These are phyloP conservation scores for Magnolia changhungtana DNA, from an alignment of 164 flowering plant species.

Conservation along the genomic window DNA sequence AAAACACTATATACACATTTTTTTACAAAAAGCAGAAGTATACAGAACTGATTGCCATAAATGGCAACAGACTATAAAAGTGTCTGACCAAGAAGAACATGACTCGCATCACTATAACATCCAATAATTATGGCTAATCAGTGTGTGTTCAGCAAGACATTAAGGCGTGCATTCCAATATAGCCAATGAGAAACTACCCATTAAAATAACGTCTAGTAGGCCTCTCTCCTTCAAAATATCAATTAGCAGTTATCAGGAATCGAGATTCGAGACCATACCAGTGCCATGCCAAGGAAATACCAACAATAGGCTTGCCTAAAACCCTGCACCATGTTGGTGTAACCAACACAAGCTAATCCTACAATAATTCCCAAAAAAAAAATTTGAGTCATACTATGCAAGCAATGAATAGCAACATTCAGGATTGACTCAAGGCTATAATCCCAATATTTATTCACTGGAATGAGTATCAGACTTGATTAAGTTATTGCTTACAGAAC, in stretches of 20 bases:
- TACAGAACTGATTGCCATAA: constrained; percentile 14
- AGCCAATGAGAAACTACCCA: background rate
- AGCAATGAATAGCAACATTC: constrained; percentile 1
- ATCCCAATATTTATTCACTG: constrained; percentile 17
- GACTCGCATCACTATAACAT: background rate
- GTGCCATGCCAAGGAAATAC: constrained; percentile 43
- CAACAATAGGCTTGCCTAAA: constrained; percentile 24
- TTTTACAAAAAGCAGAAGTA: constrained; percentile 19
- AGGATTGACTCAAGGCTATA: constrained; percentile 6
- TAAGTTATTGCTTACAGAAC: constrained; percentile 4
- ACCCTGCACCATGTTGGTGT: constrained; percentile 36
- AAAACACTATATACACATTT: constrained; percentile 36
- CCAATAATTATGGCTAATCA: background rate
- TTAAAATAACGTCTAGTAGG: background rate
- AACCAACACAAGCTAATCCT: constrained; percentile 42
- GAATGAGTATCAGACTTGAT: constrained; percentile 5
- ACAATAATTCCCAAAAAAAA: constrained; percentile 45
- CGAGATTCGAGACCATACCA: constrained; percentile 42
- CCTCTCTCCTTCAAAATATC: background rate
- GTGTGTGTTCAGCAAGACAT: background rate
- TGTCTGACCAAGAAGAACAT: background rate
- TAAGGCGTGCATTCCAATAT: background rate
- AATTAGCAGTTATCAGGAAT: constrained; percentile 24
- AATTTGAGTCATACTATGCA: constrained; percentile 31
- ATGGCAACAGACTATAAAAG: constrained; percentile 7